A percentile compares a stretch with the other conserved stretches of the same genome.
These are phyloP conservation scores for Sarcocystis neurona DNA, from an alignment of 169 alveolate genomes.

Conservation along the genomic window DNA sequence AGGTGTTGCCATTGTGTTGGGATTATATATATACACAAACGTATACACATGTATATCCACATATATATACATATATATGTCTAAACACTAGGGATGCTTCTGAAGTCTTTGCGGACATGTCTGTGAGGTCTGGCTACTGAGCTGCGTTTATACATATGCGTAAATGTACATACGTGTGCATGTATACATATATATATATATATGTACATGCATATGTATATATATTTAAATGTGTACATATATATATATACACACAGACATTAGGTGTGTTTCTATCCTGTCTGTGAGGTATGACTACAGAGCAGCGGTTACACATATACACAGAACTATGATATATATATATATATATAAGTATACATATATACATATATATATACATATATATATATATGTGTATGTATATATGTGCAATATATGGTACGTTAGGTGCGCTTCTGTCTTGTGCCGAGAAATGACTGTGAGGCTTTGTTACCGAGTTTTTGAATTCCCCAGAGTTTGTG, in stretches of 20 bases:
- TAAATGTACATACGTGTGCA: neutral
- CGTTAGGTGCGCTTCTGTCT: too few relatives aligned
- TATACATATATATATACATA: too few relatives aligned
- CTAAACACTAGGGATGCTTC: neutral
- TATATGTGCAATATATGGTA: too few relatives aligned
- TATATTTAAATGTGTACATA: neutral
- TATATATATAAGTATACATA: too few relatives aligned
- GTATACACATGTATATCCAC: neutral
- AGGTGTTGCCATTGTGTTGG: neutral
- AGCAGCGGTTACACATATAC: too few relatives aligned
- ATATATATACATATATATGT: neutral
- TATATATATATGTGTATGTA: too few relatives aligned
- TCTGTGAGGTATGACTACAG: too few relatives aligned
- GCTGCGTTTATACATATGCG: neutral
- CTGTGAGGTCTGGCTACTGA: neutral
- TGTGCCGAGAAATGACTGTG: too few relatives aligned
- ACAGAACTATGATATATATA: too few relatives aligned
- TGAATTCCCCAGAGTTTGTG: too few relatives aligned
- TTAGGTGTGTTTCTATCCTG: neutral
- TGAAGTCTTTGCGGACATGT: neutral
- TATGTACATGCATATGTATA: neutral
- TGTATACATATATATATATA: neutral
- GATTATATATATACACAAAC: neutral
- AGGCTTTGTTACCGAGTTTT: too few relatives aligned
- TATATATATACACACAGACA: neutral